Conservation (phyloP, 1,284 basidiomycete species). For the Porogramme epimiltina region DNA sequence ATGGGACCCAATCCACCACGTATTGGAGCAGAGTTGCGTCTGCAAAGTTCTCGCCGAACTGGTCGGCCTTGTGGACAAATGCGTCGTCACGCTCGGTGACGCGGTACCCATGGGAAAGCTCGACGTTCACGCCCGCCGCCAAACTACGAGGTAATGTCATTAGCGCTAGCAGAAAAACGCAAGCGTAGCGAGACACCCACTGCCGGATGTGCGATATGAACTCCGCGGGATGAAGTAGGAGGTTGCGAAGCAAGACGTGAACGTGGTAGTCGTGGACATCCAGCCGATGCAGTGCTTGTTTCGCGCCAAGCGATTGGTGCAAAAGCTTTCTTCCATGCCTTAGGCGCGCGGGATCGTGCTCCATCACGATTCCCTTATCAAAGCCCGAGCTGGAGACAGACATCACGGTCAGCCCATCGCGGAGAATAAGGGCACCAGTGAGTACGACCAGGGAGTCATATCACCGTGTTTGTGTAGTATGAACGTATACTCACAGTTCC, state of each 20-base stretch:
- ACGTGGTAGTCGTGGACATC: slow-evolving; percentile 7
- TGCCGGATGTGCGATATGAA: slow-evolving; percentile 14
- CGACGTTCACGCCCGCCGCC: slow-evolving; percentile 12
- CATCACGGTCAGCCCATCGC: not conserved
- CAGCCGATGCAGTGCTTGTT: slow-evolving; percentile 6
- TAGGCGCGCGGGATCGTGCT: slow-evolving; percentile 10
- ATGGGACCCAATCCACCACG: slow-evolving; percentile 33
- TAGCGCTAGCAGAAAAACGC: too few relatives aligned
- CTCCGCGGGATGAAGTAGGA: slow-evolving; percentile 4
- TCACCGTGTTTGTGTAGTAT: not conserved
- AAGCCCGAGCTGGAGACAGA: slow-evolving; percentile 8
- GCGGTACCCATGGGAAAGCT: slow-evolving; percentile 18
- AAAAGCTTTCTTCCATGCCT: slow-evolving; percentile 14
- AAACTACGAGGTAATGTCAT: slow-evolving; percentile 1
- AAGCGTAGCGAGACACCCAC: slow-evolving; percentile 1
- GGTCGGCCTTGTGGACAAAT: slow-evolving; percentile 24
- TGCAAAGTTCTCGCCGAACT: slow-evolving; percentile 20
- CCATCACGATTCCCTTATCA: slow-evolving; percentile 17
- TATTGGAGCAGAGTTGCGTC: slow-evolving; percentile 26
- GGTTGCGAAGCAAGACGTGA: slow-evolving; percentile 7
- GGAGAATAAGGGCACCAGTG: not conserved
- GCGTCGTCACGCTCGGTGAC: slow-evolving; percentile 20
- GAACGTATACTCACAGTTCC: slow-evolving; percentile 8
- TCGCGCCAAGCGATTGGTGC: slow-evolving; percentile 7
- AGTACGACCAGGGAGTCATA: not conserved